Percentiles rank a stretch among this genome's conserved stretches.
Evolutionary conservation across 2,329 filamentous ascomycete species (phyloP).

Genomic region (Arachnopeziza araneosa): DNA sequence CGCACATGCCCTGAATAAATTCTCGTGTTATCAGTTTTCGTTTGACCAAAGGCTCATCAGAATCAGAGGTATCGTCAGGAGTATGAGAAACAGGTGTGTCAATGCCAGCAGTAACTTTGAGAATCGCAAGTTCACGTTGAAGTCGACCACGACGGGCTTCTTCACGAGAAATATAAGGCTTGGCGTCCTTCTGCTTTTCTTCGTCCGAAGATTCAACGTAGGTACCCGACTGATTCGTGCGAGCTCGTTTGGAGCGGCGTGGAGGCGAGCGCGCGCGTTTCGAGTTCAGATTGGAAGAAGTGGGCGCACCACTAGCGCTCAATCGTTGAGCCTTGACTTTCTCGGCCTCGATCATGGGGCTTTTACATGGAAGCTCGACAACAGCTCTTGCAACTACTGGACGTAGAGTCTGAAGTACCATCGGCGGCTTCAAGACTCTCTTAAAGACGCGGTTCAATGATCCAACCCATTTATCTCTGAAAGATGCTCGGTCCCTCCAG

Average conservation of each 20-base stretch:
- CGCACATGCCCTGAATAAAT: constrained; percentile 62
- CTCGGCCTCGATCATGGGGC: not conserved
- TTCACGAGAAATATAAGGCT: not conserved
- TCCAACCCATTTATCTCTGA: constrained; percentile 73
- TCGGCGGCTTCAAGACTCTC: constrained; percentile 36
- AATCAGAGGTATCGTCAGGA: constrained; percentile 10
- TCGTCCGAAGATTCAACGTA: constrained; percentile 26
- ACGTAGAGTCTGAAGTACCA: not conserved
- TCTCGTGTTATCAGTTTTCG: constrained; percentile 33
- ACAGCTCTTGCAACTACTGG: not conserved
- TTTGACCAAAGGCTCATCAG: constrained; percentile 9
- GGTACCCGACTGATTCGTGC: constrained; percentile 8
- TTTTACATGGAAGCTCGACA: not conserved
- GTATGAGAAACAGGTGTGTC: constrained; percentile 16
- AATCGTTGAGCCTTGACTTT: not conserved
- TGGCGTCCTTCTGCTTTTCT: not conserved
- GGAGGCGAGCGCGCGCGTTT: not conserved
- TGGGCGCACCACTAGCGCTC: not conserved
- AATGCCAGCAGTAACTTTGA: constrained; percentile 25
- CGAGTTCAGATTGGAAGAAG: not conserved
- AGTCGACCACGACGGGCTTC: constrained; percentile 8
- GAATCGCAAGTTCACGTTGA: constrained; percentile 22
- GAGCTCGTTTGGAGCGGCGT: constrained; percentile 1
- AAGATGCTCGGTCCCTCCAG: constrained; percentile 76
- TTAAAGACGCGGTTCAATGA: constrained; percentile 64